Base-by-base conservation (phyloP, 345 rosid genomes). In the Acer campestre region DNA sequence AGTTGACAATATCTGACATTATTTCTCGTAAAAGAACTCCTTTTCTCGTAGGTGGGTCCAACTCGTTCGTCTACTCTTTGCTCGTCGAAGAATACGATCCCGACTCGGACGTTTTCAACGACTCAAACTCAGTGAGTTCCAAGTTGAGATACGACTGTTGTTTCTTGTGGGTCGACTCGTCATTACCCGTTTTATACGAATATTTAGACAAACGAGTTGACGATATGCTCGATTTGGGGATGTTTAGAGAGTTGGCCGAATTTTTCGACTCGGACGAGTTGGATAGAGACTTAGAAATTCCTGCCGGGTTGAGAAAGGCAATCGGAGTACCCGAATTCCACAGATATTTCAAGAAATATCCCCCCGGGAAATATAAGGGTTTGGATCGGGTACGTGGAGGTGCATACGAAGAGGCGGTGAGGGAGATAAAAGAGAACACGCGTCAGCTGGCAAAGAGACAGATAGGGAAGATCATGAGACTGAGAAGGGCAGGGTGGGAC, bases 241-340 rank as follows among this genome's bases (percentile, higher is more conserved):
- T 96, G 99, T 86, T 92, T 65, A 88, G 91, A 17, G 99, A 96
- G 85, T 67, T 96, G 23, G 76, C 79, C 6, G 67, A 73, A 77
- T 91, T 85, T 42, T 91, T 85, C 81, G 78, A 85, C 67, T 84
- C 89, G 61, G 71, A 23, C 0, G 65, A 79, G 63, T 53, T 79
- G 27, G 13, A 73, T 13, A 38, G 25, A 10, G 77, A 82, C 61
- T 27, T 73, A 35, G 22, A 17, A 46, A 35, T 35, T 74, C 86
- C 74, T 72, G 73, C 61, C 22, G 97, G 98, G 71, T 61, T 96
- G 46, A 74, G 88, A 77, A 96, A 89, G 59, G 95, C 99, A 17
- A 96, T 96, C 58, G 98, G 99, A 3, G 97, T 96, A 14, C 97
- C 97, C 46, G 98, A 96, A 89, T 92, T 96, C 71, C 89, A 88